Conservation (phyloP, 2,329 filamentous ascomycete genomes). For the Fusarium sp. region DNA sequence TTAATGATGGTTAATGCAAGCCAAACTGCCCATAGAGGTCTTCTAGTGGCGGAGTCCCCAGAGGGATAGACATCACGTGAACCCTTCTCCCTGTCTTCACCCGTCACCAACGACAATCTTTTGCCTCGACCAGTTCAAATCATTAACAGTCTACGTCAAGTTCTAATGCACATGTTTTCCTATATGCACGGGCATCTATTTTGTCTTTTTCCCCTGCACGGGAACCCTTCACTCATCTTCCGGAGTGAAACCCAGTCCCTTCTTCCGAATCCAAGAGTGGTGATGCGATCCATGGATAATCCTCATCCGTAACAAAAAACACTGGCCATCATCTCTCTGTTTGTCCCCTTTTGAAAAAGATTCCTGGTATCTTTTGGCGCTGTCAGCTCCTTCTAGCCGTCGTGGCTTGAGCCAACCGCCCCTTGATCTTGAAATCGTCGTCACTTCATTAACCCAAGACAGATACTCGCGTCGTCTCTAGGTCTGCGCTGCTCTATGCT, state of each 20-base stretch:
- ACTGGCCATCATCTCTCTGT: not conserved
- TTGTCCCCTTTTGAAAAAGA: conserved; percentile 3
- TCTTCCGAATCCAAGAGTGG: conserved; percentile 22
- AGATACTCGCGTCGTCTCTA: conserved; percentile 22
- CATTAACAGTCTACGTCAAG: conserved; percentile 1
- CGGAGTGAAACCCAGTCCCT: conserved; percentile 9
- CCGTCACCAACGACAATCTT: not conserved
- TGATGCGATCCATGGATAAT: conserved; percentile 25
- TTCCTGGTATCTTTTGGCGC: not conserved
- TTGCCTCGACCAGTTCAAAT: not conserved
- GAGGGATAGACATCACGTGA: not conserved
- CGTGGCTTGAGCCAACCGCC: conserved; percentile 3
- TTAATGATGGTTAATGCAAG: not conserved
- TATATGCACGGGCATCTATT: conserved; percentile 23
- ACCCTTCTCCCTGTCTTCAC: not conserved
- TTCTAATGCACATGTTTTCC: conserved; percentile 12
- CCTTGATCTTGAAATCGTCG: conserved; percentile 38
- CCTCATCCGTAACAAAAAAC: conserved; percentile 19
- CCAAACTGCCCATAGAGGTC: conserved; percentile 21
- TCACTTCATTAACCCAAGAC: conserved; percentile 41
- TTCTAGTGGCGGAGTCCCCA: not conserved
- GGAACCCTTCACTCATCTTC: conserved; percentile 2
- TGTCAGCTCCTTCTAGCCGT: conserved; percentile 2
- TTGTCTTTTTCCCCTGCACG: conserved; percentile 2
- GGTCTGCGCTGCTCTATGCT: conserved; percentile 21